These are phyloP conservation scores for Phytophthora fragariaefolia DNA, from an alignment of 352 stramenopile genomes.

Conservation along the genomic window DNA sequence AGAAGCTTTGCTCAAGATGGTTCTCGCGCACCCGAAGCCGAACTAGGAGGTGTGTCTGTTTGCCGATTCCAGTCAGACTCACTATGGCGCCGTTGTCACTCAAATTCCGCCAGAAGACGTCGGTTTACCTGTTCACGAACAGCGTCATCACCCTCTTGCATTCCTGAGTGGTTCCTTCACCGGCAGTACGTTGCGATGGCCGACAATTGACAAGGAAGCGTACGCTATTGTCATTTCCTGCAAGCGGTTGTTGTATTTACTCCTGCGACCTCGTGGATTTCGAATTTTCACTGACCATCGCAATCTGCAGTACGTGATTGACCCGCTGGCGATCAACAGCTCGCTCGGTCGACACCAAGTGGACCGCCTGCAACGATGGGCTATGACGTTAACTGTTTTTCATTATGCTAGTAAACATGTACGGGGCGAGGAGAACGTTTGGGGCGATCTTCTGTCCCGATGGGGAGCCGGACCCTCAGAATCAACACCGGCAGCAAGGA, in stretches of 20 bases:
- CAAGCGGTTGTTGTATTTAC: constrained; percentile 22
- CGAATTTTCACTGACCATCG: constrained; percentile 29
- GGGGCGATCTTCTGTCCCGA: too few species aligned
- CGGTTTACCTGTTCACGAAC: constrained; percentile 5
- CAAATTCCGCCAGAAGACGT: constrained; percentile 1
- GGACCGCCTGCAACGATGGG: too few species aligned
- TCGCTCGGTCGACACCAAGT: too few species aligned
- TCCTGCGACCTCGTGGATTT: constrained; percentile 26
- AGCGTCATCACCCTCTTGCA: constrained; percentile 7
- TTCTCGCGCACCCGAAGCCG: constrained; percentile 3
- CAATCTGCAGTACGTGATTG: constrained; percentile 28
- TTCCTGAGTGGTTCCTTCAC: constrained; percentile 19
- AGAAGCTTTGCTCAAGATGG: background rate
- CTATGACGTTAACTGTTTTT: too few species aligned
- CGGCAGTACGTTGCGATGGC: constrained; percentile 9
- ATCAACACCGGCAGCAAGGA: too few species aligned
- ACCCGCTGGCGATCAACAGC: too few species aligned
- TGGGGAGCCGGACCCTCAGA: too few species aligned
- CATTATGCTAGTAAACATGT: too few species aligned
- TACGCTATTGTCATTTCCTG: constrained; percentile 17
- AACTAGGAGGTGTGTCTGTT: background rate
- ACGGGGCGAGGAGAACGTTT: constrained; percentile 9
- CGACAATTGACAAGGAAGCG: constrained; percentile 35
- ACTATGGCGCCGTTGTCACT: constrained; percentile 4
- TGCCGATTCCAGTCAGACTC: constrained; percentile 1